phyloP scores from a whole-genome alignment of 805 yeast species.

The Lipomyces orientalis region DNA sequence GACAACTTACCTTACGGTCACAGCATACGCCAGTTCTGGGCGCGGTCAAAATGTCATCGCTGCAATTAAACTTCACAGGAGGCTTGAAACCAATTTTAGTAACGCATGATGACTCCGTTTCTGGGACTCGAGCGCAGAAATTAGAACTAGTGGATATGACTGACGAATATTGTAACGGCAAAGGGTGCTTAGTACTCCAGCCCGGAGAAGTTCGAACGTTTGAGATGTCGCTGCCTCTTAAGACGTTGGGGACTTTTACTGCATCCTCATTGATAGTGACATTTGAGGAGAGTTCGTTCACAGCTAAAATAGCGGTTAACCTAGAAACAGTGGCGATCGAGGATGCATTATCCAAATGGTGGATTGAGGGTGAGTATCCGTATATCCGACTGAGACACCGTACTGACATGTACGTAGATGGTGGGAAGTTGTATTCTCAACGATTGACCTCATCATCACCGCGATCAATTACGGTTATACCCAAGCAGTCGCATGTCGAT shows the following conservation, averaged over 20 bases:
- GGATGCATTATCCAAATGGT: slow-evolving; percentile 25
- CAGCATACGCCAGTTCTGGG: slow-evolving; percentile 20
- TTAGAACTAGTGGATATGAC: slow-evolving; percentile 11
- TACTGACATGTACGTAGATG: slow-evolving; percentile 6
- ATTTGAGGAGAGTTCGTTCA: slow-evolving; percentile 19
- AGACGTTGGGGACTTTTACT: slow-evolving; percentile 41
- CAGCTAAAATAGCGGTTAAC: slow-evolving; percentile 15
- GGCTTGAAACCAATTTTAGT: slow-evolving; percentile 23
- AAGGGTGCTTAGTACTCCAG: slow-evolving; percentile 38
- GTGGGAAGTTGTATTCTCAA: slow-evolving; percentile 16
- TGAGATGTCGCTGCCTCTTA: slow-evolving; percentile 40
- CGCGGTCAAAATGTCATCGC: slow-evolving; percentile 9
- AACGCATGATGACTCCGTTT: slow-evolving; percentile 9
- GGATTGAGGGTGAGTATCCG: slow-evolving; percentile 10
- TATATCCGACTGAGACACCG: not conserved
- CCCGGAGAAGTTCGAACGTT: slow-evolving; percentile 39
- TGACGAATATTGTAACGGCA: slow-evolving; percentile 15
- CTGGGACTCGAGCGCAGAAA: slow-evolving; percentile 4
- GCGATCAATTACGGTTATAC: slow-evolving; percentile 23
- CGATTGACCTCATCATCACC: slow-evolving; percentile 15
- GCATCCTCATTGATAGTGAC: slow-evolving; percentile 34
- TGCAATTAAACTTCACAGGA: slow-evolving; percentile 26
- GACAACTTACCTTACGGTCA: slow-evolving; percentile 28
- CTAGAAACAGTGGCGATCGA: slow-evolving; percentile 2
- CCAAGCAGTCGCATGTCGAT: slow-evolving; percentile 35